Evolutionary conservation across 805 yeast genomes (phyloP).

Genomic region (Candida suzukii): DNA sequence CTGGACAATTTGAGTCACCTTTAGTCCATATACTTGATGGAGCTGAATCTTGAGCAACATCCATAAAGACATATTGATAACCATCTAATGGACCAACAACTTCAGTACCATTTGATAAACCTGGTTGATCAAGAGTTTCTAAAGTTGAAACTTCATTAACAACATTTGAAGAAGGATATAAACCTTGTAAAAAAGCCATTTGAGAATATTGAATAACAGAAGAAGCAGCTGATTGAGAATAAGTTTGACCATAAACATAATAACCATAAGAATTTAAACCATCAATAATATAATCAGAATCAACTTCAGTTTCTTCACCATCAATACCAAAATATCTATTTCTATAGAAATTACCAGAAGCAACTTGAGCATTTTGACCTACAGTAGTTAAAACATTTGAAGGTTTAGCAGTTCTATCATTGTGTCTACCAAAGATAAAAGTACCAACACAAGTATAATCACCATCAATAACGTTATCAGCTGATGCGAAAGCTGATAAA

Average conservation of each 20-base stretch:
- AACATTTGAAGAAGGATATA: constrained; percentile 34
- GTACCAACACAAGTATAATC: constrained; percentile 31
- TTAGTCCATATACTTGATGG: constrained; percentile 33
- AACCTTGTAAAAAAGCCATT: constrained; percentile 38
- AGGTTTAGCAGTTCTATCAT: constrained; percentile 42
- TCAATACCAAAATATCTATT: constrained; percentile 35
- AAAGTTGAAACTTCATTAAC: constrained; percentile 18
- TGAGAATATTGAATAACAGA: constrained; percentile 35
- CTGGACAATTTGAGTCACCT: constrained; percentile 37
- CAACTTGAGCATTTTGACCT: constrained; percentile 32
- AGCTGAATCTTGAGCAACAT: constrained; percentile 27
- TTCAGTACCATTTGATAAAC: constrained; percentile 31
- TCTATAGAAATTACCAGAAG: constrained; percentile 33
- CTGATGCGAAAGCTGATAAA: constrained; percentile 3
- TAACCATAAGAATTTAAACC: constrained; percentile 28
- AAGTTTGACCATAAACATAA: constrained; percentile 29
- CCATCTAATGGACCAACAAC: constrained; percentile 33
- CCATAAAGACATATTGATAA: constrained; percentile 38
- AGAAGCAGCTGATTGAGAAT: constrained; percentile 29
- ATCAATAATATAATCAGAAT: constrained; percentile 22
- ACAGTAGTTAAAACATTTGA: constrained; percentile 34
- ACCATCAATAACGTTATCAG: constrained; percentile 16
- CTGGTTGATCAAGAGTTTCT: constrained; percentile 23
- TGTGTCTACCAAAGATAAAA: constrained; percentile 41
- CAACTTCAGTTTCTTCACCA: constrained; percentile 14